These are phyloP conservation scores for Chaetomium strumarium DNA, from an alignment of 2,329 filamentous ascomycete species.

Conservation along the genomic window DNA sequence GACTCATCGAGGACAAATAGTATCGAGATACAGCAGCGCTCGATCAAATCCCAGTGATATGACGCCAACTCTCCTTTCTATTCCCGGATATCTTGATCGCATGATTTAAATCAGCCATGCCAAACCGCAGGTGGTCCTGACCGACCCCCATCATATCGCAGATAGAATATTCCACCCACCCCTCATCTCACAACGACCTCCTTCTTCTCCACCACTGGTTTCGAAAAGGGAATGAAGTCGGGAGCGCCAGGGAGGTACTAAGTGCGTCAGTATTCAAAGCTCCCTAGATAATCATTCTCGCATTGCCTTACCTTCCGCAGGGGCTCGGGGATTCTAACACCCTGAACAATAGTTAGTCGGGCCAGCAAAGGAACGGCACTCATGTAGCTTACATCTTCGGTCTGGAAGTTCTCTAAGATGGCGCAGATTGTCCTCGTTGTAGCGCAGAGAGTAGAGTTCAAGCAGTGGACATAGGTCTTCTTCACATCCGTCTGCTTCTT, in stretches of 20 bases:
- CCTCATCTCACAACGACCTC: conserved; percentile 20
- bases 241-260: conserved; percentile 58
- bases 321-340: conserved; percentile 73
- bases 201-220: conserved; percentile 17
- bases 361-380: conserved; percentile 3
- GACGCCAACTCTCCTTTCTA: too few species aligned
- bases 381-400: conserved; percentile 57
- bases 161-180: not conserved
- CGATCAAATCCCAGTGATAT: too few species aligned
- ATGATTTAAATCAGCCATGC: too few species aligned
- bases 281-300: not conserved
- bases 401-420: conserved; percentile 95
- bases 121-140: too few species aligned
- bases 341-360: conserved; percentile 39
- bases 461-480: conserved; percentile 89
- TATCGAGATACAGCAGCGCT: too few species aligned
- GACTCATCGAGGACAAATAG: not conserved
- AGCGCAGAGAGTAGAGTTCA: conserved; percentile 78
- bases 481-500: conserved; percentile 79
- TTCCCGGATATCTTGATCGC: too few species aligned
- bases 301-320: conserved; percentile 53
- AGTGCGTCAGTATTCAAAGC: not conserved
- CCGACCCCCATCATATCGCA: not conserved
- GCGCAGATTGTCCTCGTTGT: conserved; percentile 92
- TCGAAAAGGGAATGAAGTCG: conserved; percentile 77